Evolutionary conservation across 331 rosid species (phyloP).

Genomic region (Malus hybrid): DNA sequence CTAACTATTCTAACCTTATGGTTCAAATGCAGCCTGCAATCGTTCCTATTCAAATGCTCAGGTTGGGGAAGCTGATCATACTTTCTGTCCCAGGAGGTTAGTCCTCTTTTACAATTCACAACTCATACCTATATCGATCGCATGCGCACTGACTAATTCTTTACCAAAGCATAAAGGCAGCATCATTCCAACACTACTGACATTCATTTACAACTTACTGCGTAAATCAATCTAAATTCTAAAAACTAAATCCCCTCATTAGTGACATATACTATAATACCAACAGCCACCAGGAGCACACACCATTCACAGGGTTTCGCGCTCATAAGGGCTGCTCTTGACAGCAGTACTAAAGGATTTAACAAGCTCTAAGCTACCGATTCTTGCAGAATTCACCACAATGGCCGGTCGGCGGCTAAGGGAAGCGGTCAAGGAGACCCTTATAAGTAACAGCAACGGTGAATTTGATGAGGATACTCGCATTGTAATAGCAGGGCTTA

Average conservation of each 20-base stretch:
- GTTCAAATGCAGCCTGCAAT: slow-evolving; percentile 63
- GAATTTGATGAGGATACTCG: slow-evolving; percentile 51
- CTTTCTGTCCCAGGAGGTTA: slow-evolving; percentile 91
- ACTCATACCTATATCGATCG: not conserved
- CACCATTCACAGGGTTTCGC: not conserved
- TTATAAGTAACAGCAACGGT: slow-evolving; percentile 39
- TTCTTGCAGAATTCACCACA: slow-evolving; percentile 71
- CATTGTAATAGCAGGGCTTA: slow-evolving; percentile 68
- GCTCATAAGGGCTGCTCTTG: not conserved
- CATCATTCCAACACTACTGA: not conserved
- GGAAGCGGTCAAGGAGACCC: slow-evolving; percentile 60
- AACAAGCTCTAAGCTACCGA: slow-evolving; percentile 10
- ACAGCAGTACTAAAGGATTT: not conserved
- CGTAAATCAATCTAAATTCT: not conserved
- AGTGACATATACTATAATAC: not conserved
- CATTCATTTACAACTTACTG: not conserved
- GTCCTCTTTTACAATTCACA: slow-evolving; percentile 10
- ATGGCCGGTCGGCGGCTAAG: slow-evolving; percentile 79
- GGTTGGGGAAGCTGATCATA: slow-evolving; percentile 73
- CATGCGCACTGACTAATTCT: not conserved
- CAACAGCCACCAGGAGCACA: not conserved
- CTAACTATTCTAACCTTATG: not conserved
- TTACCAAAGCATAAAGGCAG: not conserved
- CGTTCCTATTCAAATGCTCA: slow-evolving; percentile 75
- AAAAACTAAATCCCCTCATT: not conserved